Evolutionary conservation across 139 green algal genomes (phyloP).

Genomic region (Tetraselmis chui): DNA sequence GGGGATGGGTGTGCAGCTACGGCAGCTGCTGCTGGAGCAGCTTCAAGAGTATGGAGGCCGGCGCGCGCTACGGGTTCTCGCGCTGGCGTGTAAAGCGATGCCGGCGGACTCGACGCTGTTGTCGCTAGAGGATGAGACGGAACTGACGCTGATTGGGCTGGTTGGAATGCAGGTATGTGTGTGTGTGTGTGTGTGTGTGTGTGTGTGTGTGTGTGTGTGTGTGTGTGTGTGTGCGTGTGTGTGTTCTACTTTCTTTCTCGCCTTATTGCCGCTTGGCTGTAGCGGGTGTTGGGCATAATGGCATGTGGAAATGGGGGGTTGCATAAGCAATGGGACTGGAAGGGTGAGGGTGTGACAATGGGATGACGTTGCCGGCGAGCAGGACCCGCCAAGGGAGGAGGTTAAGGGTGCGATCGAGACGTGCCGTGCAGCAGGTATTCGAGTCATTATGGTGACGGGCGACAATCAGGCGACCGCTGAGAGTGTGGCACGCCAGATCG

Average conservation of each 20-base stretch:
- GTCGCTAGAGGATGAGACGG: conserved; percentile 38
- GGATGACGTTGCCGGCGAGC: too few relatives aligned
- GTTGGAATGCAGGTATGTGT: conserved; percentile 73
- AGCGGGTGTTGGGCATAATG: too few relatives aligned
- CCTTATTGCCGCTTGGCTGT: too few relatives aligned
- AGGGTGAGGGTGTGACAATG: too few relatives aligned
- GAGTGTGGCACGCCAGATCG: conserved; percentile 31
- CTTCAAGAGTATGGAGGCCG: conserved; percentile 10
- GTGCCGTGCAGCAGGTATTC: conserved; percentile 78
- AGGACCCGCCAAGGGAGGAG: conserved; percentile 74
- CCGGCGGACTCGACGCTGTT: not conserved
- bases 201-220: too few relatives aligned
- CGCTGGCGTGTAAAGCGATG: conserved; percentile 64
- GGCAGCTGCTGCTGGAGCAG: not conserved
- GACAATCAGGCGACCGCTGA: not conserved
- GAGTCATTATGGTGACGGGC: conserved; percentile 80
- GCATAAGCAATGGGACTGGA: too few relatives aligned
- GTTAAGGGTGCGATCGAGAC: conserved; percentile 60
- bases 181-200: too few relatives aligned
- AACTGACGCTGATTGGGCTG: conserved; percentile 72
- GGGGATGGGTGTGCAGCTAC: not conserved
- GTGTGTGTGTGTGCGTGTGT: too few relatives aligned
- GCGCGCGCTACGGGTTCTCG: conserved; percentile 65
- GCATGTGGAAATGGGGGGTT: too few relatives aligned
- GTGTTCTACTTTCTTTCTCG: too few relatives aligned